These are phyloP conservation scores for Rhododendron kiyosumense DNA, from an alignment of 148 eudicot species.

Conservation along the genomic window DNA sequence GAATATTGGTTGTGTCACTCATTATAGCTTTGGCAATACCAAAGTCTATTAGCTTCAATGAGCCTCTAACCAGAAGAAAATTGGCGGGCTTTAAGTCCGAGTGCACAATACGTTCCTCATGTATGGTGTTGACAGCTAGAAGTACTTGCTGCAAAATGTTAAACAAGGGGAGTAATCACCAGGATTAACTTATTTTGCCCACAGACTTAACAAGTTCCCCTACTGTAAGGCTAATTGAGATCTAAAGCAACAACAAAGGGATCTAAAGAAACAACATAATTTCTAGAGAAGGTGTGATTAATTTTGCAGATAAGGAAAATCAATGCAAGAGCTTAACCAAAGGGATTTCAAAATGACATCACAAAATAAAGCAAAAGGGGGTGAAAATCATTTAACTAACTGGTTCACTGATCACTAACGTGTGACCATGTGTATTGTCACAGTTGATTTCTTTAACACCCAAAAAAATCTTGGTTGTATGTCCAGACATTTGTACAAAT, in stretches of 20 bases:
- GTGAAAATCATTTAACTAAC: background rate
- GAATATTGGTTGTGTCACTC: conserved; percentile 98
- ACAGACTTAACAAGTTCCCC: background rate
- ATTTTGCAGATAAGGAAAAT: background rate
- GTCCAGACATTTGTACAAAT: background rate
- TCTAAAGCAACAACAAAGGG: background rate
- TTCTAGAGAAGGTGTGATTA: background rate
- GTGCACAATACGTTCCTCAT: conserved; percentile 96
- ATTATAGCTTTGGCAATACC: conserved; percentile 93
- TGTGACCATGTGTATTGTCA: background rate
- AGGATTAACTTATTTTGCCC: background rate
- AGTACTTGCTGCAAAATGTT: conserved; percentile 51
- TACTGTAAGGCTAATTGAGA: background rate
- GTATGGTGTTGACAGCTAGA: conserved; percentile 91
- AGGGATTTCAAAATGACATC: background rate
- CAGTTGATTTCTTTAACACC: background rate
- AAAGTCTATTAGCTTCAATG: conserved; percentile 91
- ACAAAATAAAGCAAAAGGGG: background rate
- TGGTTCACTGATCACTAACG: background rate
- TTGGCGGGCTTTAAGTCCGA: conserved; percentile 95
- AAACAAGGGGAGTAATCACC: background rate
- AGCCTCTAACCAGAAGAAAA: conserved; percentile 93
- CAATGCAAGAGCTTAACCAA: background rate
- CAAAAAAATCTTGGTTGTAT: background rate
- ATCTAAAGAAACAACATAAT: background rate